Evolutionary conservation across 2,329 filamentous ascomycete genomes (phyloP).

Genomic region (Cadophora luteo-olivacea): DNA sequence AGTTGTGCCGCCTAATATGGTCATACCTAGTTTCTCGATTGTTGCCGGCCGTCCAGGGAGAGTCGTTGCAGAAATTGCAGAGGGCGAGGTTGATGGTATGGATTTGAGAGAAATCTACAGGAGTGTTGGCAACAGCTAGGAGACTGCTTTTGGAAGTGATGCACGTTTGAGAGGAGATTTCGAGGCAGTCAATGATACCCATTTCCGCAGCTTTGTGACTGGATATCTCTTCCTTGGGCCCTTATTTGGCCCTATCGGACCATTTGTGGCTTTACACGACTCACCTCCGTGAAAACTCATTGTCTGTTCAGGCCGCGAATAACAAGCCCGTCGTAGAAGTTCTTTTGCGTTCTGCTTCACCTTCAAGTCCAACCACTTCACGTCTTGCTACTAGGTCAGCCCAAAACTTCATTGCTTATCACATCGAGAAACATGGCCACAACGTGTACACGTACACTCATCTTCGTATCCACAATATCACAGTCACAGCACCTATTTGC

Average conservation of each 20-base stretch:
- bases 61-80: conserved; percentile 81
- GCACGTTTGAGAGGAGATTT: not conserved
- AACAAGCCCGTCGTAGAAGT: no score
- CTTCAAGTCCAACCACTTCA: no score
- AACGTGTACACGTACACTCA: no score
- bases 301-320: no score
- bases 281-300: no score
- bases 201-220: not conserved
- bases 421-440: no score
- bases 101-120: conserved; percentile 70
- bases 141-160: not conserved
- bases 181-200: conserved; percentile 26
- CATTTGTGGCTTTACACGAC: no score
- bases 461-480: no score
- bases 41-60: conserved; percentile 84
- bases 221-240: not conserved
- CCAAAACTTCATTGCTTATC: no score
- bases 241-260: not conserved
- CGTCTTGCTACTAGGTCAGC: no score
- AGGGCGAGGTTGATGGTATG: conserved; percentile 70
- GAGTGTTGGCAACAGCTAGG: conserved; percentile 59
- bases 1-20: conserved; percentile 85
- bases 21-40: conserved; percentile 89
- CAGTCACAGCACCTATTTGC: no score
- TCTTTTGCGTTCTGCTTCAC: no score